These are phyloP conservation scores for Eucalyptus pumila DNA, from an alignment of 345 rosid species.

Conservation along the genomic window DNA sequence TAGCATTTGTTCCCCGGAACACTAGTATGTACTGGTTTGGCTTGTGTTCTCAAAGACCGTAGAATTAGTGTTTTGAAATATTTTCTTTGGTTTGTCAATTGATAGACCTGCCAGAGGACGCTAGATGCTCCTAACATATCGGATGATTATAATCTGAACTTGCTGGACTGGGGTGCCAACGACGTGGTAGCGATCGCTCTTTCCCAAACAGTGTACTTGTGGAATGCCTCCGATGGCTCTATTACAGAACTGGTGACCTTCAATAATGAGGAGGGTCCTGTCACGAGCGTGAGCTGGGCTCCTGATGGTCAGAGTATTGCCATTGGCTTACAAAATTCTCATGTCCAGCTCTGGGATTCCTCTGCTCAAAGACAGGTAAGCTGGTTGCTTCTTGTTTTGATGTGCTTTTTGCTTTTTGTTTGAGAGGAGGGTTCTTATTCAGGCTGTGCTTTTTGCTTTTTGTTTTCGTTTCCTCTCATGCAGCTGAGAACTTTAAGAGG, in stretches of 20 bases:
- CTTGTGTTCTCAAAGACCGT: neutral
- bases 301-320: constrained; percentile 37
- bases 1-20: neutral
- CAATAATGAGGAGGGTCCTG: constrained; percentile 25
- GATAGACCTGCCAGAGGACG: constrained; percentile 33
- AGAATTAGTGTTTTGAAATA: neutral
- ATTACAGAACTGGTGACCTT: constrained; percentile 40
- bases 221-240: constrained; percentile 37
- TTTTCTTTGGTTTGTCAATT: neutral
- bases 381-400: neutral
- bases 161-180: constrained; percentile 40
- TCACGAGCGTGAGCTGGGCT: constrained; percentile 49
- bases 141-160: constrained; percentile 38
- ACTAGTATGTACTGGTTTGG: neutral
- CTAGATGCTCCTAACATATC: constrained; percentile 40
- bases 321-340: constrained; percentile 33
- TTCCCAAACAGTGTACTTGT: constrained; percentile 20
- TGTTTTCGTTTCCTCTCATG: neutral
- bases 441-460: neutral
- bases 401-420: no score
- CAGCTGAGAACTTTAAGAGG: constrained; percentile 10
- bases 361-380: neutral
- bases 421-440: neutral
- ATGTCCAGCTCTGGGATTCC: constrained; percentile 43
- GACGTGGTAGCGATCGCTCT: constrained; percentile 31